Conservation (phyloP, 441 rosid genomes). For the Capsella rubella region DNA sequence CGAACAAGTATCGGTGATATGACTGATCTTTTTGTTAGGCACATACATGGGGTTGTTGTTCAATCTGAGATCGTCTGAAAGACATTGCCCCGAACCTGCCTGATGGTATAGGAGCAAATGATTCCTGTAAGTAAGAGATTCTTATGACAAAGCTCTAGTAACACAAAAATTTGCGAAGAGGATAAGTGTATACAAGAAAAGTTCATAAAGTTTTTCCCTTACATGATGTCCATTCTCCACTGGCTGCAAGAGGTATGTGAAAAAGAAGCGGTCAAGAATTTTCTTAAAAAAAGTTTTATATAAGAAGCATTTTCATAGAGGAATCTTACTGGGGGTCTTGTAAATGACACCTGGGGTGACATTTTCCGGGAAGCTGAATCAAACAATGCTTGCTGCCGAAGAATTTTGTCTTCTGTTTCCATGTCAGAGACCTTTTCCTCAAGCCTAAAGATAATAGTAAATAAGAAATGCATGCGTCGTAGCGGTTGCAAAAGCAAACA, state of each 20-base stretch:
- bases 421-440: constrained; percentile 85
- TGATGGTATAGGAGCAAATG: constrained; percentile 50
- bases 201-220: constrained; percentile 47
- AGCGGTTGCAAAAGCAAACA: constrained; percentile 26
- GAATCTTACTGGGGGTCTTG: constrained; percentile 57
- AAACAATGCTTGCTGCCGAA: constrained; percentile 66
- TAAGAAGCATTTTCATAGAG: constrained; percentile 11
- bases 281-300: background rate
- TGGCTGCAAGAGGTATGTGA: constrained; percentile 59
- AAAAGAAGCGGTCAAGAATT: constrained; percentile 39
- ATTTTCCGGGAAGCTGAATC: constrained; percentile 53
- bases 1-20: constrained; percentile 27
- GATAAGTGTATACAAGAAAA: constrained; percentile 31
- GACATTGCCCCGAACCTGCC: constrained; percentile 56
- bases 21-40: constrained; percentile 16
- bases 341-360: constrained; percentile 54
- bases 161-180: constrained; percentile 25
- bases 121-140: constrained; percentile 51
- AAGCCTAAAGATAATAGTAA: constrained; percentile 56
- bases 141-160: constrained; percentile 35
- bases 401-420: constrained; percentile 74
- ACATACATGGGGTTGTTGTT: constrained; percentile 66
- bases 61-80: constrained; percentile 61
- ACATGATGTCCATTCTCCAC: constrained; percentile 82
- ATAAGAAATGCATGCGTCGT: constrained; percentile 6